Conservation (phyloP, 176 grass and related monocot species). For the Ensete ventricosum region DNA sequence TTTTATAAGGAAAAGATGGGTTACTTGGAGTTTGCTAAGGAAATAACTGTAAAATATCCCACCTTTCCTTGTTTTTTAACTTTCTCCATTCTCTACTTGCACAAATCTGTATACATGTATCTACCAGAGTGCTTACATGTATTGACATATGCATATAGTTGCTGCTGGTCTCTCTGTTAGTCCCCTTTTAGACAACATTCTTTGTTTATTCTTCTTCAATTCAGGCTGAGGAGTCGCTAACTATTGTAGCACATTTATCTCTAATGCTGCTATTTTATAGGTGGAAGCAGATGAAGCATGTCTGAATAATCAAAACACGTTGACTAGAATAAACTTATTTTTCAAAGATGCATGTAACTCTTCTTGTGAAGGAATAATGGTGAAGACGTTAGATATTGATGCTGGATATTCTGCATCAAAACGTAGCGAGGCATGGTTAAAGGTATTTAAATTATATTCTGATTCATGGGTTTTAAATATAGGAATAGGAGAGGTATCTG, state of each 20-base stretch:
- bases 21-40: slow-evolving; percentile 72
- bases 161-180: not conserved
- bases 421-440: slow-evolving; percentile 77
- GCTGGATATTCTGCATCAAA: slow-evolving; percentile 87
- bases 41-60: slow-evolving; percentile 46
- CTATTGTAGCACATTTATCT: slow-evolving; percentile 19
- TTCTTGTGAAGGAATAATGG: slow-evolving; percentile 96
- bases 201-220: slow-evolving; percentile 1
- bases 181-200: not conserved
- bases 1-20: slow-evolving; percentile 57
- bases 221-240: not conserved
- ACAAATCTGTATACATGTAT: not conserved
- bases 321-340: slow-evolving; percentile 59
- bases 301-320: slow-evolving; percentile 36
- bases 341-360: slow-evolving; percentile 65
- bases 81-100: too few relatives aligned
- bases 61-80: not conserved
- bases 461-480: not conserved
- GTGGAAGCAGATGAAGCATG: slow-evolving; percentile 65
- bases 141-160: not conserved
- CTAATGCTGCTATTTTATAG: slow-evolving; percentile 31
- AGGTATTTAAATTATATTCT: slow-evolving; percentile 28
- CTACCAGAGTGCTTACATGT: not conserved
- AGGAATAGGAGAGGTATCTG: not conserved
- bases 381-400: slow-evolving; percentile 86